Conservation (phyloP, 2,329 filamentous ascomycete genomes). For the Calonectria ilicicola region DNA sequence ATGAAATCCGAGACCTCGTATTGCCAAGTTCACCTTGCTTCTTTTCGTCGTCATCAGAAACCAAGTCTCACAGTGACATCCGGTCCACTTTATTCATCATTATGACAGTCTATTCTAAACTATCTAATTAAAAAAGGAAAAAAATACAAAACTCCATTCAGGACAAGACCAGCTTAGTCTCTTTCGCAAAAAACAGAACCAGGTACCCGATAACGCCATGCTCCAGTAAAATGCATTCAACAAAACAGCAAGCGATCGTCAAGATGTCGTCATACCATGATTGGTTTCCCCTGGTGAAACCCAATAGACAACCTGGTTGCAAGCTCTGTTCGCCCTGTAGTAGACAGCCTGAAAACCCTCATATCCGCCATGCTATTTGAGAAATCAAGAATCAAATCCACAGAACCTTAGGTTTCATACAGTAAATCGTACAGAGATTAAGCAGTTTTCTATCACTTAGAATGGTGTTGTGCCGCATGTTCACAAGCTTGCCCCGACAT, state of each 20-base stretch:
- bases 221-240: conserved; percentile 23
- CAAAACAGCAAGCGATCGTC: conserved; percentile 27
- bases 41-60: neutral
- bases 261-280: conserved; percentile 39
- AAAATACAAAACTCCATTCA: neutral
- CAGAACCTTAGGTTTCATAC: conserved; percentile 12
- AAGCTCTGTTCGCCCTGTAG: neutral
- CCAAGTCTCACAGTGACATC: neutral
- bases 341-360: neutral
- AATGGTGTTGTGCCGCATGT: neutral
- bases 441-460: neutral
- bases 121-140: neutral
- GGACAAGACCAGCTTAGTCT: neutral
- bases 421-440: conserved; percentile 15
- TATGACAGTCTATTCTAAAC: neutral
- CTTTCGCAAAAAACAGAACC: conserved; percentile 23
- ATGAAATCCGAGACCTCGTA: neutral
- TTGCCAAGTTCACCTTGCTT: neutral
- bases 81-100: neutral
- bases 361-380: neutral
- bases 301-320: neutral
- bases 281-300: conserved; percentile 3
- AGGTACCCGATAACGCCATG: conserved; percentile 30
- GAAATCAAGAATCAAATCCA: conserved; percentile 7
- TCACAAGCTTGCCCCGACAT: neutral